Base-by-base conservation (phyloP, 2,329 filamentous ascomycete species). In the Lomentospora prolificans region DNA sequence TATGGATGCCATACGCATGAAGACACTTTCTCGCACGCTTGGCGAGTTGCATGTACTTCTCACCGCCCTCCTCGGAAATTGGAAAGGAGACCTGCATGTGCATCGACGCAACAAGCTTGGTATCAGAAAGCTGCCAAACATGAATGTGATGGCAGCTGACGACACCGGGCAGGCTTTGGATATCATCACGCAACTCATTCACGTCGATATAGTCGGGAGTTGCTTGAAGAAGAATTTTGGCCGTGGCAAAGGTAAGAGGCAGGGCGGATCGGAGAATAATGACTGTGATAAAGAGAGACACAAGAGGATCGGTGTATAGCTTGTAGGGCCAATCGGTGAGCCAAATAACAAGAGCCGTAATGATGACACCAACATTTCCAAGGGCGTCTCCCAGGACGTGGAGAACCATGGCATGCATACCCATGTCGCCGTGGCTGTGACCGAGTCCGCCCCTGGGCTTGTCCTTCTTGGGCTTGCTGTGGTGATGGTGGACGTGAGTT, bases 71-170 rank as follows among this genome's bases (percentile, higher is more conserved):
- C 51, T 87, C 88, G 66, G 90, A 86, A 69, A 95, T 90, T 62
- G 91, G 88, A 68, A 95, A 96, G 50, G 85, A 84, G 22, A 99
- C 87, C 68, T 96, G 90, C 48, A 99, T 86, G 67, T 99, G 94
- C 70, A 99, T 82, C 9, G 88, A 94, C 10, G 94, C 92, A 36
- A 99, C 87, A 31, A 96, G 78, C 74, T 96, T 96, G 54, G 90
- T 94, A 67, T 97, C 92, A 14, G 88, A 95, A 31, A 99, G 80
- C 70, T 97, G 92, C 94, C 94, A 99, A 59, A 99, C 90, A 68
- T 99, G 94, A 22, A 99, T 79, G 68, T 99, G 92, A 71, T 99
- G 94, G 66, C 90, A 96, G 67, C 87, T 90, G 59, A 94, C 76
- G 51, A 99, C 87, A 44, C 91, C 91, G 0, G 87, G 86, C 4